Percentiles rank a stretch among this genome's conserved stretches.
These are phyloP conservation scores for Corchorus olitorius DNA, from an alignment of 345 rosid species.

Conservation along the genomic window DNA sequence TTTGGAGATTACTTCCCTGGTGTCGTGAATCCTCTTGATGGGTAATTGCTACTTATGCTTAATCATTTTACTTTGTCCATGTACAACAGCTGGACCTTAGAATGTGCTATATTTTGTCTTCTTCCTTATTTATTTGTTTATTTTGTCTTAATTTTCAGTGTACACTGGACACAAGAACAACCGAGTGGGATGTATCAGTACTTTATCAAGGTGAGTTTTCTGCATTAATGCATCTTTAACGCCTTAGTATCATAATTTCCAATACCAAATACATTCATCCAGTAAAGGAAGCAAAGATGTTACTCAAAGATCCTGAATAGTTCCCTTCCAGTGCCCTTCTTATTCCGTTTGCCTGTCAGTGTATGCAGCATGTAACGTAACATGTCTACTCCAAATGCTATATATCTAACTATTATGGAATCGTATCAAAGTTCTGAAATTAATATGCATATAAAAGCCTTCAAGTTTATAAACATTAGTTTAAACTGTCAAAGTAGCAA, in stretches of 20 bases:
- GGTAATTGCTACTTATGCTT: conserved; percentile 41
- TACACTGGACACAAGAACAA: conserved; percentile 72
- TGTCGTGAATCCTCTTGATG: conserved; percentile 92
- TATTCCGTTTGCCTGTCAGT: not conserved
- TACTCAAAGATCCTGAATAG: not conserved
- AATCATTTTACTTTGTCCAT: not conserved
- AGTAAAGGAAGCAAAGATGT: not conserved
- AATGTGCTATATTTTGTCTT: not conserved
- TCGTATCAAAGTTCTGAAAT: not conserved
- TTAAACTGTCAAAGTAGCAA: not conserved
- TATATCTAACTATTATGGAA: not conserved
- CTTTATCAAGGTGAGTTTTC: conserved; percentile 74
- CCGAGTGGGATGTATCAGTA: conserved; percentile 91
- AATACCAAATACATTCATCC: not conserved
- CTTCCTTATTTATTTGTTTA: not conserved
- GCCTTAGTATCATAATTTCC: not conserved
- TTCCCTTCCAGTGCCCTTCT: not conserved
- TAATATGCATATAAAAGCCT: not conserved
- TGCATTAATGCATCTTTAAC: conserved; percentile 17
- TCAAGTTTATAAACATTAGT: too few species aligned
- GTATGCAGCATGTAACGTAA: not conserved
- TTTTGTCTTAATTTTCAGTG: conserved; percentile 43
- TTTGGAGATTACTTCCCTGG: conserved; percentile 94
- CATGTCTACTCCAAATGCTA: too few species aligned
- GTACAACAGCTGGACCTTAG: conserved; percentile 1